Base-by-base conservation (phyloP, 371 early-diverging fungal species). In the Mucor sp. region DNA sequence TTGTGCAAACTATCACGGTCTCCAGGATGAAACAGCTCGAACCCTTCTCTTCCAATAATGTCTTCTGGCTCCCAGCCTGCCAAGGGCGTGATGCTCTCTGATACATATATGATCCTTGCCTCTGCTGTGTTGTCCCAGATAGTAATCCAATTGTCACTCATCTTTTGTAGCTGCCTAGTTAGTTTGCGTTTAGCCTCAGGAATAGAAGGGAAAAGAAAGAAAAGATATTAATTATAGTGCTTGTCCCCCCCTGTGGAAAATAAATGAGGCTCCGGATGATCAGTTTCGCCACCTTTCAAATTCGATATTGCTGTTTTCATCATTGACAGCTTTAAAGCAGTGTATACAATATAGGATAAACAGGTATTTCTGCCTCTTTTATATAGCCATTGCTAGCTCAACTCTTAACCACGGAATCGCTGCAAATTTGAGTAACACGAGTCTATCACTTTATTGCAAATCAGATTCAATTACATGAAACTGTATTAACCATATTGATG, bases 11-110 rank as follows among this genome's bases (percentile, higher is more conserved):
- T 60, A 0, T 33, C 39, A n/a, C 75, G 66, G 62, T 87, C 85
- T 41, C 70, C 79, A 17, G 77, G 75, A 68, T 85, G 84, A 56
- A 84, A 74, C 14, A 76, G 65, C 7, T 75, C 71, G 68, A 85
- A 89, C 0, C 70, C 81, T 9, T 70, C 68, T 41, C 58, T 63
- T 17, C 87, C 87, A 12, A 83, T 72, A 30, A 89, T 32, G 53
- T 89, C 87, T 23, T 83, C 76, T 8, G 84, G 83, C 15, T 75
- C 71, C 64, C 76, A 87, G 1, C 89, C 89, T 11, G 84, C 74
- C 15, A 77, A 72, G 11, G 77, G 73, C 7, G 76, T 76, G 30
- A 87, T 69, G 23, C 85, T 84, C 48, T 84, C 82, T 12, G 87
- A 86, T 1, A 77, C 70, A 67, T 84, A 89, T 4, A 81, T 64